Evolutionary conservation across 1,284 basidiomycete species (phyloP).

Genomic region (Puccinia horiana): DNA sequence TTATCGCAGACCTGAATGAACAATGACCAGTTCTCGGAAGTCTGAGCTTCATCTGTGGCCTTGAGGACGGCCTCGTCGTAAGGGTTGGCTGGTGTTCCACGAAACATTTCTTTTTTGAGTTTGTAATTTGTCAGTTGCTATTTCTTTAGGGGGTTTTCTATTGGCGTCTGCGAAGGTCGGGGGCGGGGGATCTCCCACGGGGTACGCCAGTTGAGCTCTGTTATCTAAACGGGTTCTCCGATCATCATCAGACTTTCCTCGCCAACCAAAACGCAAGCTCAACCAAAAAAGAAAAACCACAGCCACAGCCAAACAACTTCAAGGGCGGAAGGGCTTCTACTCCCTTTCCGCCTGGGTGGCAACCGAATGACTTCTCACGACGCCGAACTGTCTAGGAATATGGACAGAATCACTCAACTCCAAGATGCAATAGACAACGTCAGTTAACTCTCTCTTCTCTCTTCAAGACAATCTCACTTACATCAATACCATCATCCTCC

Average conservation of each 20-base stretch:
- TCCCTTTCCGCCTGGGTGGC: constrained; percentile 43
- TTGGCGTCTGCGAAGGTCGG: too few species aligned
- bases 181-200: too few species aligned
- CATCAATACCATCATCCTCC: background rate
- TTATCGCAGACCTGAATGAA: constrained; percentile 96
- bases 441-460: background rate
- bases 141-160: too few species aligned
- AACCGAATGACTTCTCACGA: constrained; percentile 50
- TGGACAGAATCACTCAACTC: constrained; percentile 50
- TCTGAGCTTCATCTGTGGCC: constrained; percentile 91
- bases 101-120: constrained; percentile 58
- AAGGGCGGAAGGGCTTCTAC: constrained; percentile 26
- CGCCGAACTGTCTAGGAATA: constrained; percentile 50
- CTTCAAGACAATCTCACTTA: background rate
- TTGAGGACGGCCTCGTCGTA: constrained; percentile 94
- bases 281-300: too few species aligned
- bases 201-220: too few species aligned
- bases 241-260: too few species aligned
- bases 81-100: constrained; percentile 65
- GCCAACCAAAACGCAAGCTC: too few species aligned
- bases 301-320: background rate
- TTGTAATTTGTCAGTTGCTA: background rate
- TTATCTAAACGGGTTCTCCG: too few species aligned
- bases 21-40: constrained; percentile 92
- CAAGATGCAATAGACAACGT: constrained; percentile 48